Percentiles rank a stretch among this genome's conserved stretches.
phyloP scores from a whole-genome alignment of 345 rosid genomes.

The Theobroma cacao region DNA sequence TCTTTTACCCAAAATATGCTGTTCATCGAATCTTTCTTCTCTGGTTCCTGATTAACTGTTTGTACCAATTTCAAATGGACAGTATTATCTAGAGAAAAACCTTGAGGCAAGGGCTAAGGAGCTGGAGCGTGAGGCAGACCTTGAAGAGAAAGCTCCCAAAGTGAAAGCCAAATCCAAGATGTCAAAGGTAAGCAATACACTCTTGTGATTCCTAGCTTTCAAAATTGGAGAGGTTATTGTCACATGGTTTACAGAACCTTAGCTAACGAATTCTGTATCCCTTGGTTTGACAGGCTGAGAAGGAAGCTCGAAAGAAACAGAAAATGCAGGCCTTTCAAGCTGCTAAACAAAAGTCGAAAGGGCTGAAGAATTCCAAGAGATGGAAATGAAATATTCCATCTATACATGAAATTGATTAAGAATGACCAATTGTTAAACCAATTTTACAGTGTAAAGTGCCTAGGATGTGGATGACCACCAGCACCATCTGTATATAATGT shows the following conservation, averaged over 20 bases:
- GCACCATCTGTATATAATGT: conserved; percentile 26
- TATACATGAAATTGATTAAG: neutral
- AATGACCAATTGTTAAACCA: neutral
- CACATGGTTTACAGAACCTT: neutral
- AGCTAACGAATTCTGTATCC: neutral
- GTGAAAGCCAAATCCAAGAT: conserved; percentile 92
- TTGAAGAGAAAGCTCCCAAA: conserved; percentile 91
- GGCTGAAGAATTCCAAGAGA: conserved; percentile 80
- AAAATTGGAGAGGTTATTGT: neutral
- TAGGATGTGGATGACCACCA: neutral
- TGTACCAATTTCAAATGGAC: conserved; percentile 7
- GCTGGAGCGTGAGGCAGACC: conserved; percentile 79
- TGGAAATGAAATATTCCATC: conserved; percentile 60
- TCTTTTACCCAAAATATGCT: neutral
- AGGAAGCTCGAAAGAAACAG: conserved; percentile 94
- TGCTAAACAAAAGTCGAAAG: conserved; percentile 83
- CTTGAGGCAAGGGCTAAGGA: conserved; percentile 76
- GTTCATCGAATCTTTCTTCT: neutral
- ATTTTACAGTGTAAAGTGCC: conserved; percentile 19
- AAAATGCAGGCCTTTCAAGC: conserved; percentile 86
- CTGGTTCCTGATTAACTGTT: neutral
- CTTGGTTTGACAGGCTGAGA: conserved; percentile 60
- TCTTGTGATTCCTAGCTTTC: neutral
- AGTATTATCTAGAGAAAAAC: conserved; percentile 97
- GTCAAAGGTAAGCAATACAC: conserved; percentile 57